Percentiles rank a stretch among this genome's conserved stretches.
Evolutionary conservation across 805 yeast species (phyloP).

Genomic region (Candida silvicultrix): DNA sequence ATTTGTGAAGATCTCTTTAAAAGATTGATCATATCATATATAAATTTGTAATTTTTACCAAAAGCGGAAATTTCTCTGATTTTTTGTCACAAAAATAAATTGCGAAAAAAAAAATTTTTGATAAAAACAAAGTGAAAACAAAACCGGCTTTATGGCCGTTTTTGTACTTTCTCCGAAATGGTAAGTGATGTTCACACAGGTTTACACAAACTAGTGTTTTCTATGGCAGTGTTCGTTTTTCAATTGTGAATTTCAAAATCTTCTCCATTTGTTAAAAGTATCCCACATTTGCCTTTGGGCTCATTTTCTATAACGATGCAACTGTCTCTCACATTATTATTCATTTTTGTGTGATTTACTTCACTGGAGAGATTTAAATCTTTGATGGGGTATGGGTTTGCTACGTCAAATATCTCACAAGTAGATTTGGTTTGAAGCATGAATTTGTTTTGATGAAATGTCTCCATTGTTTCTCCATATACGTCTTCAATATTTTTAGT

Average conservation of each 20-base stretch:
- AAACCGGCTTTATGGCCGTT: background rate
- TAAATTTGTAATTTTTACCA: background rate
- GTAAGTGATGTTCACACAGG: background rate
- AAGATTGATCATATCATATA: too few relatives aligned
- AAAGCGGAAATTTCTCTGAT: background rate
- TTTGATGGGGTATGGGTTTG: slow-evolving; percentile 4
- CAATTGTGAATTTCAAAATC: background rate
- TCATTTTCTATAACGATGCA: background rate
- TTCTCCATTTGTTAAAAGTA: background rate
- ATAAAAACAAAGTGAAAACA: background rate
- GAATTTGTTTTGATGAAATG: slow-evolving; percentile 1
- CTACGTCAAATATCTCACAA: slow-evolving; percentile 6
- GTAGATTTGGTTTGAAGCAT: slow-evolving; percentile 4
- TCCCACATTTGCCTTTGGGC: background rate
- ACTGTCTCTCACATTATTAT: background rate
- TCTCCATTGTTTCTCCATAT: slow-evolving; percentile 5
- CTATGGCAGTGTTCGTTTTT: too few relatives aligned
- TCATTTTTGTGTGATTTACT: background rate
- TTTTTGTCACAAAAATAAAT: background rate
- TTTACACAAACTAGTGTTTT: too few relatives aligned
- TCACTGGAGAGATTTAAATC: background rate
- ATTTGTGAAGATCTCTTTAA: too few relatives aligned
- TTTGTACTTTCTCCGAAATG: background rate
- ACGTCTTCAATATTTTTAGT: slow-evolving; percentile 4
- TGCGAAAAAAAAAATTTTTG: background rate